Conservation (phyloP, 306 rosid species). For the Pyrus betulifolia region DNA sequence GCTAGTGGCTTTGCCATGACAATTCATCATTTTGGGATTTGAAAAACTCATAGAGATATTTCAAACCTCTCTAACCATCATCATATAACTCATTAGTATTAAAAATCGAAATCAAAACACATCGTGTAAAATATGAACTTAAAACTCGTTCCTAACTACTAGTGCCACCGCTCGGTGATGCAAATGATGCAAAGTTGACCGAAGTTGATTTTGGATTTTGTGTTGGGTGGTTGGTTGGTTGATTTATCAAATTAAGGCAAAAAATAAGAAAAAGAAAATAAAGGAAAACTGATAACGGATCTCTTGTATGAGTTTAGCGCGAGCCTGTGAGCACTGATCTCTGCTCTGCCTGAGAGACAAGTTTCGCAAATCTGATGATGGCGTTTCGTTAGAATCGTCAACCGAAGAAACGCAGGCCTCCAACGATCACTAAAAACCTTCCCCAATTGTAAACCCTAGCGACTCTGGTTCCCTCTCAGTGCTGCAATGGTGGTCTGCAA, state of each 20-base stretch:
- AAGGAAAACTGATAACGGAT: slow-evolving; percentile 35
- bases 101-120: accelerated
- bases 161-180: too few relatives aligned
- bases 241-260: neutral
- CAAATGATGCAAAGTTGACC: too few relatives aligned
- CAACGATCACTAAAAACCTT: neutral
- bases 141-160: too few relatives aligned
- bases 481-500: slow-evolving; percentile 99
- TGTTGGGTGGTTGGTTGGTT: neutral
- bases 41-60: too few relatives aligned
- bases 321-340: neutral
- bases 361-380: slow-evolving; percentile 2
- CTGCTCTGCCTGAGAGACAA: neutral
- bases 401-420: neutral
- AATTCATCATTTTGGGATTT: accelerated
- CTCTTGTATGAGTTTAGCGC: neutral
- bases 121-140: accelerated
- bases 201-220: neutral
- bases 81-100: accelerated
- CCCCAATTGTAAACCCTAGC: neutral
- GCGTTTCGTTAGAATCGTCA: neutral
- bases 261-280: neutral
- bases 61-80: accelerated
- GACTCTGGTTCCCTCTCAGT: slow-evolving; percentile 8
- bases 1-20: too few relatives aligned